Evolutionary conservation across 1,139 yeast species (phyloP), one percentile per base, ranked within the genome.

Genomic region (Magnusiomyces clavatus): DNA sequence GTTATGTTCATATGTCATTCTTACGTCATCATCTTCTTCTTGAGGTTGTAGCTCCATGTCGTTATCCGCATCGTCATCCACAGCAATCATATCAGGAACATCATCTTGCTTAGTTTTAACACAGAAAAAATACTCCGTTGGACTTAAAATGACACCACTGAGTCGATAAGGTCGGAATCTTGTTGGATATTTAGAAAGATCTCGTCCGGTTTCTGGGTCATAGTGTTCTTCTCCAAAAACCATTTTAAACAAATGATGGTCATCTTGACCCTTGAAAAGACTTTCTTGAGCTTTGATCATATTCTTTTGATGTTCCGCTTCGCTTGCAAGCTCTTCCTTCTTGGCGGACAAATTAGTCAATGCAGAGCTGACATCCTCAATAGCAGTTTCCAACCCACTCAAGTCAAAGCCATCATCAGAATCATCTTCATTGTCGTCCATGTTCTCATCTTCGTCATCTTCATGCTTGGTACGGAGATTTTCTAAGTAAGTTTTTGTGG

Each of bases 401-500:
- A 57, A 58, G 6, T 54, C 56, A 6, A 60, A 14, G 17, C 58
- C 63, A 1, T 53, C 51, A 1, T 52, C 49, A 14, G 69, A 52
- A 44, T 61, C 64, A 1, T 61, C 61, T 2, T 60, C 53, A 17
- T 46, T 43, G 2, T 40, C 48, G 13, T 24, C 31, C 4, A 17
- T 40, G 4, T 43, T 41, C 14, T 24, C 20, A 2, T 24, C 37
- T 13, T 16, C 24, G 11, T 47, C 42, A 17, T 24, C 12, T 24
- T 20, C 34, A 11, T 38, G 11, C 4, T 34, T 35, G 46, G 38
- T 51, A 51, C 10, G 51, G 44, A 0, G 74, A 57, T 1, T 63
- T 58, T 4, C 61, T 60, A 14, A 74, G 54, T 4, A 72, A 50
- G n/a, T 64, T 58, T 0, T 62, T 50, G 2, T 70, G 64, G 20